phyloP scores from a whole-genome alignment of 768 basidiomycete species.

The Hortiboletus flavorubellus region DNA sequence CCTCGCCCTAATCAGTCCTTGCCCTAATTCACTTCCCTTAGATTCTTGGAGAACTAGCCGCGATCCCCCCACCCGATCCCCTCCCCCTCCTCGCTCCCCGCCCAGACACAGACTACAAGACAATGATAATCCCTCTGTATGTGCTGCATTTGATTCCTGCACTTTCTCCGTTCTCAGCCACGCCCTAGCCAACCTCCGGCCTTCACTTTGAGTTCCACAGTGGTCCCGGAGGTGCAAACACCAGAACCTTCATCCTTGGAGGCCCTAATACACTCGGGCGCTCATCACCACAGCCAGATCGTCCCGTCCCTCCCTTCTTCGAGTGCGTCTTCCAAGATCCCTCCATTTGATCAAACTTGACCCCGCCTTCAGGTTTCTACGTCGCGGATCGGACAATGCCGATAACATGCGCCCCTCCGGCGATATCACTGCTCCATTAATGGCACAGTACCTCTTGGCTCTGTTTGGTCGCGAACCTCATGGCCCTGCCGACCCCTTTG shows the following conservation, averaged over 20 bases:
- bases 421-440: conserved; percentile 55
- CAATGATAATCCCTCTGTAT: conserved; percentile 16
- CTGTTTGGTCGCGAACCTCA: conserved; percentile 42
- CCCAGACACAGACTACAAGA: conserved; percentile 17
- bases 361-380: conserved; percentile 33
- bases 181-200: conserved; percentile 18
- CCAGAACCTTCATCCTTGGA: conserved; percentile 38
- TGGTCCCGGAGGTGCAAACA: conserved; percentile 24
- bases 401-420: conserved; percentile 25
- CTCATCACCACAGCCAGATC: conserved; percentile 28
- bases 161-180: neutral
- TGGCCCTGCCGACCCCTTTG: conserved; percentile 39
- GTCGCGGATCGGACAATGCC: conserved; percentile 21
- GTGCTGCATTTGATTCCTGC: neutral
- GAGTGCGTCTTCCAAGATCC: conserved; percentile 39
- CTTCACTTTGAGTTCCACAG: conserved; percentile 37
- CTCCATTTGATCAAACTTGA: neutral
- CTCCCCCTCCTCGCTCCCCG: conserved; percentile 13
- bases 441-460: conserved; percentile 72
- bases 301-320: conserved; percentile 41
- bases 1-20: neutral
- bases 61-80: neutral
- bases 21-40: neutral
- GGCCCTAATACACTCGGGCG: conserved; percentile 28
- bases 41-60: conserved; percentile 4